Conservation (phyloP, 2,329 filamentous ascomycete genomes). For the Onygenales sp. region DNA sequence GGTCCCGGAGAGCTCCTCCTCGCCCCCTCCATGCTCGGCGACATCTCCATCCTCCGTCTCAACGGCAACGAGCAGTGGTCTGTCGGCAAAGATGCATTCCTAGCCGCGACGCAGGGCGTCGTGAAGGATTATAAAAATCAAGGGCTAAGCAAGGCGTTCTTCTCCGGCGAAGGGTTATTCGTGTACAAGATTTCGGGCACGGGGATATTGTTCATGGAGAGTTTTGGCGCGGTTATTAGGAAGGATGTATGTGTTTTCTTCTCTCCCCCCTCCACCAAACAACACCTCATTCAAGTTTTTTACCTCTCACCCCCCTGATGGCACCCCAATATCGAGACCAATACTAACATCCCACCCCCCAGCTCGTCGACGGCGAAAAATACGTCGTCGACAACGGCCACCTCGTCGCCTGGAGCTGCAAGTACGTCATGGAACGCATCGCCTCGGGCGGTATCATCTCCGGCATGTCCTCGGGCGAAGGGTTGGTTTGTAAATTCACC, state of each 20-base stretch:
- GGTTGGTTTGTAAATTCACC: slow-evolving; percentile 87
- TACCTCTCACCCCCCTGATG: no score
- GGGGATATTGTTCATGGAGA: slow-evolving; percentile 81
- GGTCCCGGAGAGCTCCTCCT: slow-evolving; percentile 86
- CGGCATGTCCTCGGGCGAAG: slow-evolving; percentile 71
- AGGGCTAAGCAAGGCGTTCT: slow-evolving; percentile 79
- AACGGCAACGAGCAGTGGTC: slow-evolving; percentile 61
- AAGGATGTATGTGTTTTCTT: slow-evolving; percentile 61
- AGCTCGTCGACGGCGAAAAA: slow-evolving; percentile 57
- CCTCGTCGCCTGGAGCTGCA: slow-evolving; percentile 92
- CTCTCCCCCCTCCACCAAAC: background rate
- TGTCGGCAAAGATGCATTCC: slow-evolving; percentile 76
- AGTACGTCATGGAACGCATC: slow-evolving; percentile 83
- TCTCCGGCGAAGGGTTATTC: slow-evolving; percentile 85
- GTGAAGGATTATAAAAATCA: slow-evolving; percentile 82
- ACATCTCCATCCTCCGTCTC: slow-evolving; percentile 72
- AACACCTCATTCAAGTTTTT: background rate
- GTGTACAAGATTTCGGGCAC: slow-evolving; percentile 76
- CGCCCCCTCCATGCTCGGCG: slow-evolving; percentile 69
- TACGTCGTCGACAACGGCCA: slow-evolving; percentile 93
- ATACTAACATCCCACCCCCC: background rate
- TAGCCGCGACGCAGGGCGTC: slow-evolving; percentile 79
- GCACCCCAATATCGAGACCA: no score
- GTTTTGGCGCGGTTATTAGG: slow-evolving; percentile 87
- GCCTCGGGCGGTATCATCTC: slow-evolving; percentile 89